These are phyloP conservation scores for Ambispora gerdemannii DNA, from an alignment of 192 early-diverging fungal species.

Conservation along the genomic window DNA sequence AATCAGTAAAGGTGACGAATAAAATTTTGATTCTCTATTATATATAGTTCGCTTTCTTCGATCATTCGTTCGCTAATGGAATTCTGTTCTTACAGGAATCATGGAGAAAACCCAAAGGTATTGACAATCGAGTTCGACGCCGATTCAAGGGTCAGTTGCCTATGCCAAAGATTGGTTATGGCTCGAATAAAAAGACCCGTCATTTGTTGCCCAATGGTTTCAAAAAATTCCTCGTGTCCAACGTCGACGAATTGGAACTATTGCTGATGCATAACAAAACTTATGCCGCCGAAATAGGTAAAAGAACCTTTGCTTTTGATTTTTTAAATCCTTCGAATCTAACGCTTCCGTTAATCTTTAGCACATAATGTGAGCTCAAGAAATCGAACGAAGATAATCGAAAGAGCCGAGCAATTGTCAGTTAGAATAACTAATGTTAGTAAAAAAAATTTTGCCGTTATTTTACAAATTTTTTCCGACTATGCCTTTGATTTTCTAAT, in stretches of 20 bases:
- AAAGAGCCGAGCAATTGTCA: slow-evolving; percentile 93
- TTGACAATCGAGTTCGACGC: slow-evolving; percentile 96
- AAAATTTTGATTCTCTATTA: neutral
- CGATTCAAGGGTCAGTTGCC: slow-evolving; percentile 96
- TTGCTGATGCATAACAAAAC: slow-evolving; percentile 99
- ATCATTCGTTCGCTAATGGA: neutral
- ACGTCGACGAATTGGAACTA: slow-evolving; percentile 88
- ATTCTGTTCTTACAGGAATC: slow-evolving; percentile 58
- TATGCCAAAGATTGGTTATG: slow-evolving; percentile 99
- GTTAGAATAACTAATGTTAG: slow-evolving; percentile 94
- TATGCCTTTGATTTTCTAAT: neutral
- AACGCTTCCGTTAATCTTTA: neutral
- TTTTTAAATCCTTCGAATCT: neutral
- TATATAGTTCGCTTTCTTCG: too few relatives aligned
- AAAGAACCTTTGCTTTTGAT: neutral
- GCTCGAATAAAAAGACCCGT: slow-evolving; percentile 94
- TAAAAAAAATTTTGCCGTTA: slow-evolving; percentile 82
- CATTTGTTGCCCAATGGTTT: slow-evolving; percentile 97
- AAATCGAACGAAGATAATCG: slow-evolving; percentile 89
- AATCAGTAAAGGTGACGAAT: slow-evolving; percentile 76
- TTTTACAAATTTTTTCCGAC: slow-evolving; percentile 66
- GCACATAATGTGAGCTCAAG: slow-evolving; percentile 94
- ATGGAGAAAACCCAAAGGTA: slow-evolving; percentile 99
- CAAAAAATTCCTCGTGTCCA: slow-evolving; percentile 96
- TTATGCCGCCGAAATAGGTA: slow-evolving; percentile 92